Conservation (phyloP, 2,329 filamentous ascomycete species). For the Colletotrichum endophyticum region DNA sequence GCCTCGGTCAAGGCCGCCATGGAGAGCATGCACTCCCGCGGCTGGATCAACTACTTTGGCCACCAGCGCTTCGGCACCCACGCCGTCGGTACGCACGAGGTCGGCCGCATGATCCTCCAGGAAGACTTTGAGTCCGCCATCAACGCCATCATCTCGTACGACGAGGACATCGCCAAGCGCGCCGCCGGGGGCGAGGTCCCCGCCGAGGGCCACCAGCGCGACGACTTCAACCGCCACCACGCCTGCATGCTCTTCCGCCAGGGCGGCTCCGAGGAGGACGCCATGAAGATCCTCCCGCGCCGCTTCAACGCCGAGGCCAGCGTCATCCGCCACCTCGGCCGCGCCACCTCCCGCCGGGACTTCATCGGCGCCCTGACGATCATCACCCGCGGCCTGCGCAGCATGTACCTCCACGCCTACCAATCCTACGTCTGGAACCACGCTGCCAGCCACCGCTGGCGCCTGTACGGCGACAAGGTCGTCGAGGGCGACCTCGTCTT, state of each 20-base stretch:
- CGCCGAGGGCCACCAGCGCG: conserved; percentile 63
- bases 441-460: conserved; percentile 81
- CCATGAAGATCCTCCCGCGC: conserved; percentile 73
- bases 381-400: conserved; percentile 81
- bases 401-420: conserved; percentile 98
- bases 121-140: conserved; percentile 83
- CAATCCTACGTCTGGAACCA: conserved; percentile 96
- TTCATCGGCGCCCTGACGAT: conserved; percentile 80
- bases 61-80: conserved; percentile 97
- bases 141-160: conserved; percentile 77
- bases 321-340: conserved; percentile 78
- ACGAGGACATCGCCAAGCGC: conserved; percentile 60
- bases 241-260: conserved; percentile 76
- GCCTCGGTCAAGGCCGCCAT: conserved; percentile 62
- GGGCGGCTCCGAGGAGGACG: conserved; percentile 61
- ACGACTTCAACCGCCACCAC: conserved; percentile 80
- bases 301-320: conserved; percentile 82
- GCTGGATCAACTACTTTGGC: conserved; percentile 98
- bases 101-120: conserved; percentile 84
- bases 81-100: conserved; percentile 80
- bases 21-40: conserved; percentile 70
- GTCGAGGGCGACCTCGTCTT: conserved; percentile 87
- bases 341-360: conserved; percentile 61
- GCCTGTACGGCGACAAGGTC: conserved; percentile 73
- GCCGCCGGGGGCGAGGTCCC: conserved; percentile 38